Percentiles rank a stretch among this genome's conserved stretches.
phyloP scores from a whole-genome alignment of 2,329 filamentous ascomycete species.

The Diaporthe vaccinii region DNA sequence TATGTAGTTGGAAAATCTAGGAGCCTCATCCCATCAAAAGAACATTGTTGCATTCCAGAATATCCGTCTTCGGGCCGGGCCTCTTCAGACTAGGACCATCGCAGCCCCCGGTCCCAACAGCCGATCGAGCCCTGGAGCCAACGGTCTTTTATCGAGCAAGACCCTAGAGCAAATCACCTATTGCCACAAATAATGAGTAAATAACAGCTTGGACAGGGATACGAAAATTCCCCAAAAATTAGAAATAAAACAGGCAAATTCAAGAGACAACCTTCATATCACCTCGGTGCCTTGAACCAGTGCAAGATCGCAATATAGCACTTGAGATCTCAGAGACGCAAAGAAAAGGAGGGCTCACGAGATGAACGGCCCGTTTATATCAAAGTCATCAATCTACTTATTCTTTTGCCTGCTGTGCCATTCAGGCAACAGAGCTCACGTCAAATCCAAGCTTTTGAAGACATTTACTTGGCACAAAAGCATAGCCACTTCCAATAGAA shows the following conservation, averaged over 20 bases:
- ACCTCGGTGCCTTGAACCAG: no score
- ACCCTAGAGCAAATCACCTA: no score
- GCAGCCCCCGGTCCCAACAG: neutral
- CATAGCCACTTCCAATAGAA: neutral
- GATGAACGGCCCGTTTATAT: no score
- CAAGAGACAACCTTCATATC: no score
- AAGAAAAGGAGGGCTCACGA: no score
- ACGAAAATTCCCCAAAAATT: no score
- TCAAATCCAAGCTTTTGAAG: neutral
- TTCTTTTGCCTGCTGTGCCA: neutral
- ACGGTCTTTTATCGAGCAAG: neutral
- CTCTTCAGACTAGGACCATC: neutral
- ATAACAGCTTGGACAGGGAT: no score
- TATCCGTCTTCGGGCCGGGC: neutral
- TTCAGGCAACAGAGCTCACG: neutral
- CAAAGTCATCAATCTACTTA: no score
- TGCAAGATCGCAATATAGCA: no score
- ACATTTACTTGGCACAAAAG: neutral
- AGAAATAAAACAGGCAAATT: no score
- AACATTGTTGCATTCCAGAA: neutral
- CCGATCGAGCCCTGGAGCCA: slow-evolving; percentile 1
- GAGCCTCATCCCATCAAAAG: neutral
- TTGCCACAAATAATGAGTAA: no score
- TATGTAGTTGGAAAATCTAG: neutral
- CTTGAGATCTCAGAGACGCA: no score